Evolutionary conservation across 164 flowering plant species (phyloP), one percentile per base, ranked within the genome.

Genomic region (Nymphaea thermarum): DNA sequence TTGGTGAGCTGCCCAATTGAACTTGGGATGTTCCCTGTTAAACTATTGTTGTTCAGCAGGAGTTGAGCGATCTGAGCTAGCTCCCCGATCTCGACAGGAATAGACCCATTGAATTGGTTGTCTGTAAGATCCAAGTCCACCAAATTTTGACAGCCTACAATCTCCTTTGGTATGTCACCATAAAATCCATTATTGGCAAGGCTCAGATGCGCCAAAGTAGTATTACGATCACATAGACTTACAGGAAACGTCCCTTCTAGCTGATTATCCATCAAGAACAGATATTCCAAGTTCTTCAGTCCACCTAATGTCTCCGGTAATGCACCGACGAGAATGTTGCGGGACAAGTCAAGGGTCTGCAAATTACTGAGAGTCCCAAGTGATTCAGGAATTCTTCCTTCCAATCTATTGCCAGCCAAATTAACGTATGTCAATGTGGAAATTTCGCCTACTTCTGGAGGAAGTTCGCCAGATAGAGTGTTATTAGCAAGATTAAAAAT

Each of bases 401-500:
- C 75, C 18, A 95, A 88, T 70, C 70, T 77, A 76, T 90, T 92
- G 10, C 84, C 96, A 81, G 82, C 66, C 59, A 91, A 74, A 65
- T 89, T 95, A 65, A 95, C 74, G 63, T 91, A 95, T 12, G 51
- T 72, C 43, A 92, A 90, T 67, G 88, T 82, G 67, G 72, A 77
- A 81, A 88, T 16, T 8, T 72, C 84, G 15, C 93, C 88, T 43
- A 94, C 79, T 67, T 75, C 70, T 14, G 64, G 63, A 25, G 98
- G 98, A 68, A 95, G 83, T 59, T 72, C 74, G 3, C 94, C 97
- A 0, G 89, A 78, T 3, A 95, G 79, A 42, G 81, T 74, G 43
- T 95, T 95, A 74, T 87, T 88, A 36, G 82, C 91, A n/a, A 95
- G 78, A 77, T 92, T 95, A 3, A 95, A 78, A 36, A 67, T 59